Evolutionary conservation across 352 stramenopile species (phyloP).

Genomic region (Globisporangium nunn): DNA sequence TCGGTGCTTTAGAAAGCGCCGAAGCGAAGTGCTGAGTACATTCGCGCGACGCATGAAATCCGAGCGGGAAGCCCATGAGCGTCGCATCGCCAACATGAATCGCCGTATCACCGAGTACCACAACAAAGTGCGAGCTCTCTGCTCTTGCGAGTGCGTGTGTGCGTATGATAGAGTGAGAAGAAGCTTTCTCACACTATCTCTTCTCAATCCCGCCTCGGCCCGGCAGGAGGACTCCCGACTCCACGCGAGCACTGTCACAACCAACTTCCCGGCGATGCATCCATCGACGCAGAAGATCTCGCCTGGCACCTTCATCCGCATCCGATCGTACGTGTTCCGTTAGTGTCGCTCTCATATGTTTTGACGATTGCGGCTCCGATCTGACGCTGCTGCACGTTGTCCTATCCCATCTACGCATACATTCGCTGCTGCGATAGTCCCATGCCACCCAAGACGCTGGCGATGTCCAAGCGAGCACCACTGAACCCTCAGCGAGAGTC

Average conservation of each 20-base stretch:
- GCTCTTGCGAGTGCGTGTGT: background rate
- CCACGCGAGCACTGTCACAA: slow-evolving; percentile 52
- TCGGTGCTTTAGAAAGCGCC: slow-evolving; percentile 20
- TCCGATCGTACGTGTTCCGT: slow-evolving; percentile 43
- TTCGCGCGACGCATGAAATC: slow-evolving; percentile 49
- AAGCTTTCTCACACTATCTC: background rate
- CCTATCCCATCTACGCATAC: no score
- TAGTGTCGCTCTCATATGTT: background rate
- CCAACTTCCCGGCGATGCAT: slow-evolving; percentile 79
- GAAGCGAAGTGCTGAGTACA: slow-evolving; percentile 47
- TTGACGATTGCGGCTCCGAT: background rate
- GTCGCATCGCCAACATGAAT: slow-evolving; percentile 75
- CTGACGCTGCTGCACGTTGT: background rate
- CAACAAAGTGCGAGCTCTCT: slow-evolving; percentile 30
- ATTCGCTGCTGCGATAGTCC: slow-evolving; percentile 21
- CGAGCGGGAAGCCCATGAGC: slow-evolving; percentile 48
- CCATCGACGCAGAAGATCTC: slow-evolving; percentile 68
- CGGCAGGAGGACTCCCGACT: slow-evolving; percentile 54
- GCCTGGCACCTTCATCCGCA: slow-evolving; percentile 45
- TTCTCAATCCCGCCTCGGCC: no score
- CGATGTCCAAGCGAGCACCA: slow-evolving; percentile 25
- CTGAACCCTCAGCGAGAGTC: slow-evolving; percentile 11
- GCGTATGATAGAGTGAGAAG: no score
- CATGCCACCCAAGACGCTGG: slow-evolving; percentile 50
- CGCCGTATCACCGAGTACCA: slow-evolving; percentile 77